Base-by-base conservation (phyloP, 73 alveolate species). In the Paramecium sexaurelia region DNA sequence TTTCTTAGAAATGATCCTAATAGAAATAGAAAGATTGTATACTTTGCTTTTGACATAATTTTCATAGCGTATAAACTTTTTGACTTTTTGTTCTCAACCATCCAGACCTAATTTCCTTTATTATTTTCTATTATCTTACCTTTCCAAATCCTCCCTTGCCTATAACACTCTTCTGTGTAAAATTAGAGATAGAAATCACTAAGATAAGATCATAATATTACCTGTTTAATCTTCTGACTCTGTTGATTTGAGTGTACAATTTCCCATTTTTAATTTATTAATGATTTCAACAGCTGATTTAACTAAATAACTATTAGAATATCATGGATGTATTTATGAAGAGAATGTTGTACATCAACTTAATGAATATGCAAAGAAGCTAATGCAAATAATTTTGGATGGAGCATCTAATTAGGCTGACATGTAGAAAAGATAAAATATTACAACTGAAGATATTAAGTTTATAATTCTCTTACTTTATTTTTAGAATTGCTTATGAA, bases 41-140 rank as follows among this genome's bases (percentile, higher is more conserved):
- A 91, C 93, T 69, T 83, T 2, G 90, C 92, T 84, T 94, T 94
- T 24, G 92, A 85, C 97, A 94, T 94, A 20, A 85, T 92, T 47
- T 94, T 94, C 94, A 94, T 93, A 20, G 97, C 97, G 29, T 73
- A 94, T 6, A 55, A 15, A 35, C 89, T 29, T 47, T 94, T 92
- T 7, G 95, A 61, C 91, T 95, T 96, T 87, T 95, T 96, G 89
- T 88, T 66, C 84, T 93, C 92, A 7, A 96, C 99, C 95, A 94
- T 95, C 98, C 99, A 96, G 20, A 96, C 99, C 94, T 94, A 90
- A 71, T 71, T 71, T 35, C 17, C 90, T 78, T 17, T 78, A 37
- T 41, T 78, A 22, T 39, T 41, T 24, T 17, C 33, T 19, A 1
- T 29, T n/a, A 40, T 78, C 75, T 24, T 88, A 88, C 94, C 83